A percentile compares a stretch with the other conserved stretches of the same genome.
Evolutionary conservation across 1,139 yeast species (phyloP).

Genomic region (Yamadazyma friedrichii): DNA sequence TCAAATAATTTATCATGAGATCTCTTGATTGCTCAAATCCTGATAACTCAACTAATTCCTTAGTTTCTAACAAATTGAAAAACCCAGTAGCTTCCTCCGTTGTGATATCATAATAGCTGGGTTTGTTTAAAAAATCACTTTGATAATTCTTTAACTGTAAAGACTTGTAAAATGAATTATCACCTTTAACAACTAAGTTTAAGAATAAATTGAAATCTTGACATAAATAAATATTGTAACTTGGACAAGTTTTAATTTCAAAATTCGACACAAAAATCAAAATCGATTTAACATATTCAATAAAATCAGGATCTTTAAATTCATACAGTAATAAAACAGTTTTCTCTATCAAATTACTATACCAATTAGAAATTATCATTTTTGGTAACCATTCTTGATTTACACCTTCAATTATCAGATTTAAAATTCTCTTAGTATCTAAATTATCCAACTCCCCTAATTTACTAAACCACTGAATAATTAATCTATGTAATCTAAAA

Average conservation of each 20-base stretch:
- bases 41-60: constrained; percentile 5
- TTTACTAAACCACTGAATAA: constrained; percentile 7
- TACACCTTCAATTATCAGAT: background rate
- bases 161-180: background rate
- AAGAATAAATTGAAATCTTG: constrained; percentile 3
- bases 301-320: constrained; percentile 6
- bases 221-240: constrained; percentile 2
- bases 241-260: background rate
- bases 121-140: constrained; percentile 1
- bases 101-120: constrained; percentile 3
- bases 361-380: constrained; percentile 11
- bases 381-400: constrained; percentile 4
- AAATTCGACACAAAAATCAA: constrained; percentile 1
- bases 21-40: background rate
- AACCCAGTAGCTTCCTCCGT: constrained; percentile 6
- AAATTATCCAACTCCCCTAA: background rate
- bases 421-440: background rate
- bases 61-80: constrained; percentile 3
- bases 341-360: constrained; percentile 5
- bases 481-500: constrained; percentile 11
- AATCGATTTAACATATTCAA: constrained; percentile 9
- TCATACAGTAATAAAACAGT: constrained; percentile 11
- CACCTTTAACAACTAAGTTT: background rate
- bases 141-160: constrained; percentile 1
- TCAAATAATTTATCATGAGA: constrained; percentile 1